Evolutionary conservation across 202 grass and related monocot genomes (phyloP), one percentile per base, ranked within the genome.

Genomic region (Thinopyrum obtusiflorum): DNA sequence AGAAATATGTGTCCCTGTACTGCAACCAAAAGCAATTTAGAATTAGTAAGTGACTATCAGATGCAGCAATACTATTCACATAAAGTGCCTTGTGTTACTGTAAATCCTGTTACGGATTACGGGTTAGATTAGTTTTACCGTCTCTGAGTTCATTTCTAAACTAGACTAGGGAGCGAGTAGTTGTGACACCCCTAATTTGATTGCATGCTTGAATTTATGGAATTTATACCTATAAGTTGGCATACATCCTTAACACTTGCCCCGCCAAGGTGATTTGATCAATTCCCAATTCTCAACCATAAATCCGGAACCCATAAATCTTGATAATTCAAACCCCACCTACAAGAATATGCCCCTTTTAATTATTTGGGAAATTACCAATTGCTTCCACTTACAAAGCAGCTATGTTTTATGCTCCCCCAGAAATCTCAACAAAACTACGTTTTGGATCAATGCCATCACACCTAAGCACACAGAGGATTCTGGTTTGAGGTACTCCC

Each of bases 1-100:
- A 60, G 76, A 91, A 92, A 78, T 98, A 98, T 66, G 39, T 85
- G 79, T 98, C 93, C 79, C 88, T 88, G 67, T 92, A 95, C 96
- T 98, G 93, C 67, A 95, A 77, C 42, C 21, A 89, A 47, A 72
- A 73, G 77, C 31, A 80, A 26, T 67, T 24, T 53, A 53, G 23
- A 36, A 76, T 80, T 68, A 84, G 44, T 60, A 36, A 24, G 71
- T 57, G 17, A 1, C 7, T 57, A 5, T 76, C 47, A 76, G 9
- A 27, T 32, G 73, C 61, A 27, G 61, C 11, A 64, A 64, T 27
- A 64, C 61, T 64, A 28, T 26, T 64, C 4, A 64, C 24, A 25
- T 25, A 64, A 64, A 64, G 24, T 59, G 53, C 53, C 53, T 57
- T 57, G 53, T 57, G 53, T 57, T 57, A 57, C 20, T 57, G 20